These are phyloP conservation scores for Chenopodium quinoa DNA, from an alignment of 148 eudicot species.

Conservation along the genomic window DNA sequence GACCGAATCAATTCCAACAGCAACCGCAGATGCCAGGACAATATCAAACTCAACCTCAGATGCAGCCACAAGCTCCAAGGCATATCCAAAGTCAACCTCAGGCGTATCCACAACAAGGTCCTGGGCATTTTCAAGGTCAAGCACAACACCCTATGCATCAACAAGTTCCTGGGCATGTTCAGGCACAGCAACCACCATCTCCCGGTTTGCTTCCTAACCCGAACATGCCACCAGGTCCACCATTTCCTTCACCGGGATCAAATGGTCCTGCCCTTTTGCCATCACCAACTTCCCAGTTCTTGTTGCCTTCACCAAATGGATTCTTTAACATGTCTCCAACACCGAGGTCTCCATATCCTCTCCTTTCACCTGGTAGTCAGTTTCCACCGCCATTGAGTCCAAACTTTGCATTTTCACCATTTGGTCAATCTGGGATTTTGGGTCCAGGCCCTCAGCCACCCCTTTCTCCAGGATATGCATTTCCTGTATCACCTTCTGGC, in stretches of 20 bases:
- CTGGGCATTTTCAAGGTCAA: constrained; percentile 28
- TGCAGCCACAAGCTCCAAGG: constrained; percentile 22
- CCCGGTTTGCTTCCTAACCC: constrained; percentile 55
- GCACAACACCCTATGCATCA: constrained; percentile 25
- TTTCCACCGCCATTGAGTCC: constrained; percentile 76
- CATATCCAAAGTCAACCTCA: constrained; percentile 33
- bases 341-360: constrained; percentile 71
- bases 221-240: constrained; percentile 40
- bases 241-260: constrained; percentile 60
- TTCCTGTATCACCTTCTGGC: constrained; percentile 73
- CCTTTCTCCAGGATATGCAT: constrained; percentile 66
- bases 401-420: constrained; percentile 58
- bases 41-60: constrained; percentile 20
- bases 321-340: constrained; percentile 67
- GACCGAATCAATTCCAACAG: constrained; percentile 22
- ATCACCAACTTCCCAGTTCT: constrained; percentile 69
- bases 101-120: constrained; percentile 24
- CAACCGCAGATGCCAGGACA: constrained; percentile 19
- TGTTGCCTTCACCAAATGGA: constrained; percentile 73
- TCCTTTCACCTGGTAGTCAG: constrained; percentile 72
- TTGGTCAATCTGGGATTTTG: constrained; percentile 62
- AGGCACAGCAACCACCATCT: constrained; percentile 38
- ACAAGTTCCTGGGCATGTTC: constrained; percentile 34
- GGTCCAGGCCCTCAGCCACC: constrained; percentile 80
- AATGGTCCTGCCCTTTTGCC: constrained; percentile 53